Evolutionary conservation across 2,329 filamentous ascomycete species (phyloP), one percentile per base, ranked within the genome.

Genomic region (Aquanectria penicillioides): DNA sequence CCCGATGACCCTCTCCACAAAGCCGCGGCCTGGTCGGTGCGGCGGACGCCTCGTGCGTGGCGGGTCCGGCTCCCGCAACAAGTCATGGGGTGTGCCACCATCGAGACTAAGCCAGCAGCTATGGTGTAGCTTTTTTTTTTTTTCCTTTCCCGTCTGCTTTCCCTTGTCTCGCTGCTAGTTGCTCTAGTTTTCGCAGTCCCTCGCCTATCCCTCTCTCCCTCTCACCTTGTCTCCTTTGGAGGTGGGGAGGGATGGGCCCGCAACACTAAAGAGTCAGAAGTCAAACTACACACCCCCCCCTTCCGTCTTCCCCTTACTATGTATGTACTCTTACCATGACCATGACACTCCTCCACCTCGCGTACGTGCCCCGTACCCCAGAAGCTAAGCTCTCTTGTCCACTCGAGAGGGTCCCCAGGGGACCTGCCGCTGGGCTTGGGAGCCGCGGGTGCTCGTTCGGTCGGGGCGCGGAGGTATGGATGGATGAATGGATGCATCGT

Each of bases 401-500:
- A n/a, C n/a, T n/a, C n/a, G n/a, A n/a, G n/a, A n/a, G n/a, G n/a
- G n/a, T n/a, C 47, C 47, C 38, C 47, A 40, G 34, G 47, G 47
- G 9, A 13, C 23, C 36, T 40, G 33, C 18, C 34, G 29, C 23
- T 22, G 26, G 11, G 23, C 26, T 40, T 31, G 34, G 34, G 47
- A 37, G 29, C 50, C 50, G 50, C 38, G 50, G 50, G 29, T 53
- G 31, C 38, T 44, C 17, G 40, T n/a, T 44, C 38, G 50, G 48
- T 51, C 33, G 28, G 25, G 49, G 23, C 37, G 37, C 37, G 50
- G 50, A 43, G 46, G 44, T 44, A 47, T 38, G 51, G 22, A 44
- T 57, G 55, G 54, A 57, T 38, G 36, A 46, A 52, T 43, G 49
- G 46, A 44, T 41, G 41, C 29, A 18, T 49, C 28, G 46, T 17